Conservation (phyloP, 2,329 filamentous ascomycete genomes). For the Aspergillus sp. region DNA sequence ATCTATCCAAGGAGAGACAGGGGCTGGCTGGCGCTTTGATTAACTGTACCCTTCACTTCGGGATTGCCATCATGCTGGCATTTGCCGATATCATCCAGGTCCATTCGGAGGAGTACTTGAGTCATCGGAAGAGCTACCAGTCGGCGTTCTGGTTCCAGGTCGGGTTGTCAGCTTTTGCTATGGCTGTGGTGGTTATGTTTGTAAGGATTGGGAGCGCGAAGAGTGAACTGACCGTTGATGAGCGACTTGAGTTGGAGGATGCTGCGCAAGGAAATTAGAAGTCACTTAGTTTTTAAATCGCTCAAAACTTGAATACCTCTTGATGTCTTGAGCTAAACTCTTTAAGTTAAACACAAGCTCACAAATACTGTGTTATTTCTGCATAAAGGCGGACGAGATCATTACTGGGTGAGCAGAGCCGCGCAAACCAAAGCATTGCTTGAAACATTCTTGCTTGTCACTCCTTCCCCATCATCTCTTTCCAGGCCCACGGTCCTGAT, state of each 20-base stretch:
- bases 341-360: no score
- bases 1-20: slow-evolving; percentile 57
- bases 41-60: slow-evolving; percentile 62
- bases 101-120: slow-evolving; percentile 38
- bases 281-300: no score
- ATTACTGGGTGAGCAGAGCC: no score
- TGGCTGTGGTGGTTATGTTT: slow-evolving; percentile 47
- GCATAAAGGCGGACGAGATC: no score
- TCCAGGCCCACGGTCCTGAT: no score
- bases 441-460: no score
- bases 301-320: no score
- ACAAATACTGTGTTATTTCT: no score
- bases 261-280: background rate
- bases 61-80: slow-evolving; percentile 63
- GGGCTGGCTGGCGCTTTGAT: slow-evolving; percentile 64
- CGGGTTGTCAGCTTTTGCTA: slow-evolving; percentile 44
- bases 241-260: slow-evolving; percentile 31
- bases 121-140: slow-evolving; percentile 49
- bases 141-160: slow-evolving; percentile 58
- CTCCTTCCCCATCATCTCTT: no score
- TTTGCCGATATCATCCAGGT: slow-evolving; percentile 57
- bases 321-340: no score
- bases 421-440: no score
- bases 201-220: slow-evolving; percentile 49
- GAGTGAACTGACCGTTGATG: slow-evolving; percentile 52